A percentile compares a stretch with the other conserved stretches of the same genome.
phyloP scores from a whole-genome alignment of 2,329 filamentous ascomycete genomes.

The Huntiella abstrusa region DNA sequence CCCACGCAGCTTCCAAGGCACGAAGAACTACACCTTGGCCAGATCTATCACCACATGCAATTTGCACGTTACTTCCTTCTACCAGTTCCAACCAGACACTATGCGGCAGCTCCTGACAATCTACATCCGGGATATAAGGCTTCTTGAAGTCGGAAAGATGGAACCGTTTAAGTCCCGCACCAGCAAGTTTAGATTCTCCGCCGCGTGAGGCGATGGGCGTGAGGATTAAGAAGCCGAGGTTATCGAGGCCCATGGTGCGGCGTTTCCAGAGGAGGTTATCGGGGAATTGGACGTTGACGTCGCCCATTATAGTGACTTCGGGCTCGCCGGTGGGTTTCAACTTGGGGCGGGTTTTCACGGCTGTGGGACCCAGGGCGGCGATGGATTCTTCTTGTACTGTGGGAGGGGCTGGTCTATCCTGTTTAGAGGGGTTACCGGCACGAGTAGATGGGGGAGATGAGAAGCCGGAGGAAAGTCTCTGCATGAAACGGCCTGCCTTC shows the following conservation, averaged over 20 bases:
- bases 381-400: constrained; percentile 29
- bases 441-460: constrained; percentile 12
- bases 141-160: constrained; percentile 67
- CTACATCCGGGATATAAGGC: constrained; percentile 72
- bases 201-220: constrained; percentile 33
- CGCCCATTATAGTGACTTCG: constrained; percentile 53
- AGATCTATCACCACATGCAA: constrained; percentile 43
- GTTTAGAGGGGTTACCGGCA: constrained; percentile 11
- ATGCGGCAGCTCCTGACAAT: constrained; percentile 81
- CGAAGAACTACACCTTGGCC: constrained; percentile 36
- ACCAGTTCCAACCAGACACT: constrained; percentile 48
- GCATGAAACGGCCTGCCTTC: constrained; percentile 38
- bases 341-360: constrained; percentile 10
- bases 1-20: constrained; percentile 22
- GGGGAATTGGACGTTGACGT: constrained; percentile 93
- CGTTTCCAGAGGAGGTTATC: constrained; percentile 95
- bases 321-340: constrained; percentile 16
- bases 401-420: constrained; percentile 23
- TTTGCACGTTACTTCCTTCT: constrained; percentile 40
- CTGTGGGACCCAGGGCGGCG: constrained; percentile 16
- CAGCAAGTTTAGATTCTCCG: constrained; percentile 34
- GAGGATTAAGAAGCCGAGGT: constrained; percentile 65
- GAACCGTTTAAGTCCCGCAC: constrained; percentile 48
- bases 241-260: constrained; percentile 70
- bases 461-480: constrained; percentile 36